Evolutionary conservation across 257 asterid species (phyloP).

Genomic region (Echites panduratus): DNA sequence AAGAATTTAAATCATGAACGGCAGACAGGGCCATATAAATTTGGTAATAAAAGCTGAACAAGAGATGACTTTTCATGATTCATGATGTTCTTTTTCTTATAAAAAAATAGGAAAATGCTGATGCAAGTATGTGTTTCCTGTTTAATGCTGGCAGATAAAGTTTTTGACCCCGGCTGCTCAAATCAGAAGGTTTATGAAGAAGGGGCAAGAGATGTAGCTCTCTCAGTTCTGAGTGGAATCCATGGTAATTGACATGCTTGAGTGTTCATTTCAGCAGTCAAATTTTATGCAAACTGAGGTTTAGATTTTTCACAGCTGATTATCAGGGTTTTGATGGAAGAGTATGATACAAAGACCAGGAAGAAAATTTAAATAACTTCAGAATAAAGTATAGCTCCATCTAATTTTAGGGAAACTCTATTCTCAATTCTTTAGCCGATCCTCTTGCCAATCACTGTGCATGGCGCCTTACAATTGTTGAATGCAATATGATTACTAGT

Average conservation of each 20-base stretch:
- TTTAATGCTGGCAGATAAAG: conserved; percentile 59
- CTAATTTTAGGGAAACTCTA: background rate
- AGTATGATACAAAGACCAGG: background rate
- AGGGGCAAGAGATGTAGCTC: conserved; percentile 88
- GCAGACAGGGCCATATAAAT: conserved; percentile 55
- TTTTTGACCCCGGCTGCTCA: conserved; percentile 63
- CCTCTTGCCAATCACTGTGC: background rate
- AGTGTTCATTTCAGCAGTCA: background rate
- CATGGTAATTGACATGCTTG: conserved; percentile 45
- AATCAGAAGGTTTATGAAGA: conserved; percentile 75
- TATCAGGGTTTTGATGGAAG: background rate
- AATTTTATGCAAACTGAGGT: background rate
- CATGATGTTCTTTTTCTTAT: background rate
- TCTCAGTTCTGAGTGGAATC: conserved; percentile 84
- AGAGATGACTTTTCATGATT: conserved; percentile 1
- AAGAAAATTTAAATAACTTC: background rate
- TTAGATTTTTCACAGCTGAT: background rate
- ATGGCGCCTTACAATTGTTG: background rate
- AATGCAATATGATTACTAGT: background rate
- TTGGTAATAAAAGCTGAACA: conserved; percentile 40
- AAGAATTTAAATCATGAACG: conserved; percentile 79
- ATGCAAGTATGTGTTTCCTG: background rate
- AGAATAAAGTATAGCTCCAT: background rate
- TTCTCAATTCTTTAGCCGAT: background rate
- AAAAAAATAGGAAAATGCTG: background rate